Percentiles rank a stretch among this genome's conserved stretches.
Evolutionary conservation across 495 filamentous ascomycete species (phyloP).

Genomic region (Amniculicola lignicola): DNA sequence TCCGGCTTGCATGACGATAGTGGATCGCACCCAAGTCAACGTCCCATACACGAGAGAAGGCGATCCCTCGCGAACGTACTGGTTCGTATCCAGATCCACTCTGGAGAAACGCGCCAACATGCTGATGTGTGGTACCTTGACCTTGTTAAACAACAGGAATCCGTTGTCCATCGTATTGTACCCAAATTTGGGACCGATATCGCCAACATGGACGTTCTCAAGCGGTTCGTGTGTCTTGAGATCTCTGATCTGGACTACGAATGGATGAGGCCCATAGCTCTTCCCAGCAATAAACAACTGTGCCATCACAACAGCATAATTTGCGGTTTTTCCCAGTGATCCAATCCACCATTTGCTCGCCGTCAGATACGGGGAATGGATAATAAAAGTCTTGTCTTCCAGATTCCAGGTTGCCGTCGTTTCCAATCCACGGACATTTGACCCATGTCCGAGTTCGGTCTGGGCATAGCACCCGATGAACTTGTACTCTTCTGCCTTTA

Average conservation of each 20-base stretch:
- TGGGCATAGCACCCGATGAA: conserved; percentile 75
- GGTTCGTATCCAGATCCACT: conserved; percentile 59
- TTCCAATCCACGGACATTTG: conserved; percentile 70
- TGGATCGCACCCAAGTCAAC: conserved; percentile 68
- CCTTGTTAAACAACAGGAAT: conserved; percentile 67
- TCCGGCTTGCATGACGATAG: conserved; percentile 66
- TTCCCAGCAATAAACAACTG: conserved; percentile 63
- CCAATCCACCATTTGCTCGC: conserved; percentile 81
- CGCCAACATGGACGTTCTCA: conserved; percentile 66
- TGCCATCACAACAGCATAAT: conserved; percentile 73
- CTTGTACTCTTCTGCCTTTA: conserved; percentile 60
- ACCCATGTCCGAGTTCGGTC: conserved; percentile 72
- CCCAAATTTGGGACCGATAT: conserved; percentile 73
- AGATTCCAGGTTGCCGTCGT: conserved; percentile 70
- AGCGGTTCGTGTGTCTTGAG: conserved; percentile 67
- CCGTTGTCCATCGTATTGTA: conserved; percentile 76
- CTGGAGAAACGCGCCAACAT: conserved; percentile 63
- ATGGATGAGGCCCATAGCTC: conserved; percentile 67
- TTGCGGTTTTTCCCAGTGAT: conserved; percentile 66
- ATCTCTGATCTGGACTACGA: conserved; percentile 71
- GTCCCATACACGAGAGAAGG: conserved; percentile 68
- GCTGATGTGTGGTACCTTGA: conserved; percentile 64
- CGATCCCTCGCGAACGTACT: conserved; percentile 61
- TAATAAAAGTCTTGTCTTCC: conserved; percentile 63
- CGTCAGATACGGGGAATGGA: conserved; percentile 65